These are phyloP conservation scores for Cerrena zonata DNA, from an alignment of 1,284 basidiomycete species.

Conservation along the genomic window DNA sequence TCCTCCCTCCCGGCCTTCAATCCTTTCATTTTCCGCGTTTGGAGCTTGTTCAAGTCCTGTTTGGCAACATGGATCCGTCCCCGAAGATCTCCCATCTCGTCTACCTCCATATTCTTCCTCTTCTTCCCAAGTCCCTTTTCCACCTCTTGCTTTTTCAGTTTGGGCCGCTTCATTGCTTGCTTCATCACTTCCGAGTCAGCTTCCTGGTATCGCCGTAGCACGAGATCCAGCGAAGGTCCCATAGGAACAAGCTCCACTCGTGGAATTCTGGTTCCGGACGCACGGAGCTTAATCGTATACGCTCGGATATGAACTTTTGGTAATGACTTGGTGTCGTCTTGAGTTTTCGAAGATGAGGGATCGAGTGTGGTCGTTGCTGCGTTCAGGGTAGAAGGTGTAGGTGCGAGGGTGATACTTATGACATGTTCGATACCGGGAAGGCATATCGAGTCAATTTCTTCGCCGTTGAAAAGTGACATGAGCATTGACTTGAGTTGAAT, in stretches of 20 bases:
- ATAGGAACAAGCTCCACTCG: slow-evolving; percentile 80
- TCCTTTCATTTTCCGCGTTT: slow-evolving; percentile 90
- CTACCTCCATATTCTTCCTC: slow-evolving; percentile 91
- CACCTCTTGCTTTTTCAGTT: slow-evolving; percentile 74
- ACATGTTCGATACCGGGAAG: slow-evolving; percentile 86
- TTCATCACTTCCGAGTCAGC: slow-evolving; percentile 79
- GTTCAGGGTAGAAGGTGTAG: slow-evolving; percentile 51
- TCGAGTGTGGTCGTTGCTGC: slow-evolving; percentile 33
- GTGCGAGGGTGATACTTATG: slow-evolving; percentile 79
- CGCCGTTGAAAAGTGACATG: slow-evolving; percentile 85
- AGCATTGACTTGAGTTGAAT: slow-evolving; percentile 90
- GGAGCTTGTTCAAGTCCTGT: slow-evolving; percentile 84
- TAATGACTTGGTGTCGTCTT: slow-evolving; percentile 44
- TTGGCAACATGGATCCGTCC: slow-evolving; percentile 85
- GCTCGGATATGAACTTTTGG: slow-evolving; percentile 86
- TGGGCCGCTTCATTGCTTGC: slow-evolving; percentile 72
- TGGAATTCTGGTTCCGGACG: slow-evolving; percentile 75
- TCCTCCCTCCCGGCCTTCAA: slow-evolving; percentile 46
- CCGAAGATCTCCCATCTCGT: slow-evolving; percentile 96
- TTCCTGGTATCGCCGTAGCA: slow-evolving; percentile 67
- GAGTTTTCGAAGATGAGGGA: slow-evolving; percentile 17
- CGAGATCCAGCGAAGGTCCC: slow-evolving; percentile 88
- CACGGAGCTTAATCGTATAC: slow-evolving; percentile 73
- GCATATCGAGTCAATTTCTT: slow-evolving; percentile 79
- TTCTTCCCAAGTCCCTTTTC: slow-evolving; percentile 88